Evolutionary conservation across 768 basidiomycete genomes (phyloP), one percentile per base, ranked within the genome.

Genomic region (Suillus plorans): DNA sequence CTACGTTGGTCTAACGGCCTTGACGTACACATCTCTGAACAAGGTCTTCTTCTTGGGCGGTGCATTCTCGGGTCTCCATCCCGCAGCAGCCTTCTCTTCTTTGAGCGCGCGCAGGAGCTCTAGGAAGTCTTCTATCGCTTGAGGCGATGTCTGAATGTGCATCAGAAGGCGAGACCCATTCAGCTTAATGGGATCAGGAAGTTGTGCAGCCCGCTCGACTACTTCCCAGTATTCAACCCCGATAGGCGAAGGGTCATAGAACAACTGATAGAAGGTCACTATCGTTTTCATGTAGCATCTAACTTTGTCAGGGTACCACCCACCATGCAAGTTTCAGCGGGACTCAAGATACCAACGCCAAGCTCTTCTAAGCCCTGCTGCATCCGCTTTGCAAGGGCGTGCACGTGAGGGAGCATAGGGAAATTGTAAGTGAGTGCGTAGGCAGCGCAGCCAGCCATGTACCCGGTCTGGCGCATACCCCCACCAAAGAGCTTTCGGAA

Each of bases 401-500:
- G 95, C 4, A 94, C 92, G 3, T 73, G 79, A 8, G 82, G 78
- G 34, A 97, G 80, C 67, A 86, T 81, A 0, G 90, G 85, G 75
- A 95, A 91, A 75, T 94, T 89, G 77, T 92, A 75, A 6, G 89
- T 87, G 61, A 96, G 78, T 8, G 92, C 91, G 73, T 91, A 94
- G 9, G 92, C 90, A 4, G 92, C 94, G 10, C 86, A 85, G 9
- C 87, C 92, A 5, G 92, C 86, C 59, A 95, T 81, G 50, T 89
- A 79, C 55, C 95, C 94, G 14, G 88, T 92, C 78, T 98, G 95
- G 36, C 95, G 85, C 86, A 96, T 92, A 44, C 92, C 93, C 49
- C 93, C 94, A 44, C 95, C 95, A 70, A 97, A 93, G 34, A 92
- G 81, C 79, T 97, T 97, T 63, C 94, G 82, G 81, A 96, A 90